Evolutionary conservation across 352 stramenopile genomes (phyloP).

Genomic region (Globisporangium nodosum): DNA sequence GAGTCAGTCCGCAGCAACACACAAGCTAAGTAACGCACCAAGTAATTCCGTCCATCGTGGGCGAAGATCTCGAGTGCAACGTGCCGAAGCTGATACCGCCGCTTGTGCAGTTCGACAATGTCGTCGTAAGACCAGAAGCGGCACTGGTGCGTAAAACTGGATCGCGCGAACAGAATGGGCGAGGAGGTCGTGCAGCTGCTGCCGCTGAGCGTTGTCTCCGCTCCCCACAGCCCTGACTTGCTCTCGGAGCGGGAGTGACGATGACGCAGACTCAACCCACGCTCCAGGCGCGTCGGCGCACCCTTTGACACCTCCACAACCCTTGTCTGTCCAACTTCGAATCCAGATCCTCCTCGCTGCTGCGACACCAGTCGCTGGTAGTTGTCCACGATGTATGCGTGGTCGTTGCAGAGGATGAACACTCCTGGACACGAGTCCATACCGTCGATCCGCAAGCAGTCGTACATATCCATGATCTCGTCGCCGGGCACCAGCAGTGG

Average conservation of each 20-base stretch:
- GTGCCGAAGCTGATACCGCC: slow-evolving; percentile 66
- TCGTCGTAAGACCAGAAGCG: slow-evolving; percentile 72
- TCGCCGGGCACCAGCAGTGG: slow-evolving; percentile 60
- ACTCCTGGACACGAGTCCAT: slow-evolving; percentile 73
- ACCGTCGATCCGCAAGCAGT: slow-evolving; percentile 70
- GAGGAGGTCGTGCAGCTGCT: neutral
- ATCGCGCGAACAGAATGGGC: slow-evolving; percentile 13
- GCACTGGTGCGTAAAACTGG: slow-evolving; percentile 52
- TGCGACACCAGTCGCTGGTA: slow-evolving; percentile 33
- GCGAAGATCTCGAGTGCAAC: slow-evolving; percentile 75
- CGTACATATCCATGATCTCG: slow-evolving; percentile 58
- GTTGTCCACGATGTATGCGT: slow-evolving; percentile 73
- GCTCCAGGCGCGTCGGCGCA: slow-evolving; percentile 43
- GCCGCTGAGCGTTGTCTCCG: slow-evolving; percentile 5
- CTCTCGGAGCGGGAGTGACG: neutral
- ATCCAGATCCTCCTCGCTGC: neutral
- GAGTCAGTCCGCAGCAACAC: neutral
- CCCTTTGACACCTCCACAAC: slow-evolving; percentile 53
- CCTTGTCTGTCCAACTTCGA: slow-evolving; percentile 1
- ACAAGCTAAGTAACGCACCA: slow-evolving; percentile 29
- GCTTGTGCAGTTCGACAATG: slow-evolving; percentile 70
- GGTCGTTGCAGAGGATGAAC: slow-evolving; percentile 59
- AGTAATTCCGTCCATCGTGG: slow-evolving; percentile 65
- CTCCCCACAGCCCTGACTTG: neutral
- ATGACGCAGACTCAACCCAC: slow-evolving; percentile 38